These are phyloP conservation scores for Solanum raphanifolium DNA, from an alignment of 257 asterid species.

Conservation along the genomic window DNA sequence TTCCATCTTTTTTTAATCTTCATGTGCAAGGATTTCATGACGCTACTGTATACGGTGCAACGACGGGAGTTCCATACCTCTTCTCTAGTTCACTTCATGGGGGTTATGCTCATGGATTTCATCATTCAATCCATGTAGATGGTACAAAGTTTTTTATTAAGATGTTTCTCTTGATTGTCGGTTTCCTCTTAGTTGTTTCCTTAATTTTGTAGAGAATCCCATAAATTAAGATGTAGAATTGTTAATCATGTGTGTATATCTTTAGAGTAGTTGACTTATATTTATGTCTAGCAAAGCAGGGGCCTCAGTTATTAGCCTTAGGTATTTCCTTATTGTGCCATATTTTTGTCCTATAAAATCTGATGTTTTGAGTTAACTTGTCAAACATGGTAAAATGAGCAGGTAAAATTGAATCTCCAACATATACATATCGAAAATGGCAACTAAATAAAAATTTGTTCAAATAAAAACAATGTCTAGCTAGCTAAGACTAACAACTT, in stretches of 20 bases:
- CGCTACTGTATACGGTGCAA: conserved; percentile 70
- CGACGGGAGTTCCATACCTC: conserved; percentile 59
- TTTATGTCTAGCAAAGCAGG: conserved; percentile 7
- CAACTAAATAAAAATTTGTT: not conserved
- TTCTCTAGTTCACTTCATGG: conserved; percentile 66
- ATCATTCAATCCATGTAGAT: conserved; percentile 37
- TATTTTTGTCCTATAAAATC: not conserved
- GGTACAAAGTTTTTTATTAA: conserved; percentile 46
- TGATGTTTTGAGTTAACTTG: not conserved
- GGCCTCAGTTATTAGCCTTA: not conserved
- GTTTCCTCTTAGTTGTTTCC: conserved; percentile 35
- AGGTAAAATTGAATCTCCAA: not conserved
- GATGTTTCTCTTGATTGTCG: conserved; percentile 33
- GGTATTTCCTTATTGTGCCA: not conserved
- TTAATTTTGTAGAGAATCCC: conserved; percentile 9
- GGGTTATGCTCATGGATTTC: conserved; percentile 66
- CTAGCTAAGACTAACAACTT: not conserved
- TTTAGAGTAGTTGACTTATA: conserved; percentile 14
- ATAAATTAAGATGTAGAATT: not conserved
- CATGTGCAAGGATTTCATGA: conserved; percentile 64
- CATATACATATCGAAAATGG: not conserved
- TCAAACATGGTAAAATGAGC: not conserved
- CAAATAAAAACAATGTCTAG: not conserved
- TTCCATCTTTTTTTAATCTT: conserved; percentile 59
- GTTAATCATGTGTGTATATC: conserved; percentile 25